These are phyloP conservation scores for Liquidambar formosana DNA, from an alignment of 164 flowering plant species.

Conservation along the genomic window DNA sequence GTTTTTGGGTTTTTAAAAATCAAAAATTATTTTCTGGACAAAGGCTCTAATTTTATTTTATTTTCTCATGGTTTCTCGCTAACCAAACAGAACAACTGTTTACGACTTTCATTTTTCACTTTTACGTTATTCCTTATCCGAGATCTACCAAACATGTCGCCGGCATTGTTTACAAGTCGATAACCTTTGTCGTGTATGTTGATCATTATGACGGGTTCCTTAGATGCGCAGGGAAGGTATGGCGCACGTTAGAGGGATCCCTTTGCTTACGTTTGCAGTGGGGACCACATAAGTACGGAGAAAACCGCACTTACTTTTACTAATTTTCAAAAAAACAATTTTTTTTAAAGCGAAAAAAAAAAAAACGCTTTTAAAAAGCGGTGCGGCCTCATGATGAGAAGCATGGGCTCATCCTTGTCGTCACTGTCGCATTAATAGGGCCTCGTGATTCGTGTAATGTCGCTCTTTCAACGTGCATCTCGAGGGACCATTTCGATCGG, in stretches of 20 bases:
- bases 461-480: constrained; percentile 2
- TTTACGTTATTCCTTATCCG: neutral
- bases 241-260: neutral
- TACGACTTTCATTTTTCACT: too few relatives aligned
- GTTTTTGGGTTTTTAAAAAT: too few relatives aligned
- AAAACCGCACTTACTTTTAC: neutral
- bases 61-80: neutral
- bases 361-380: neutral
- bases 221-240: neutral
- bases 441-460: constrained; percentile 2
- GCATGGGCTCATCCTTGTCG: constrained; percentile 10
- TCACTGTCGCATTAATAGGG: constrained; percentile 2
- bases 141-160: neutral
- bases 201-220: neutral
- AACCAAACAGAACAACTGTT: neutral
- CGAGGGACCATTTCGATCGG: neutral
- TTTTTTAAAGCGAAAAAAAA: neutral
- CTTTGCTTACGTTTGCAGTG: neutral
- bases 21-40: too few relatives aligned
- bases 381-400: constrained; percentile 19
- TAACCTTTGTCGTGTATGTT: neutral
- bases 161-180: neutral
- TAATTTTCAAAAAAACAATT: too few relatives aligned
- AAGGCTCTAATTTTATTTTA: too few relatives aligned
- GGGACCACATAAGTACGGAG: neutral